phyloP scores from a whole-genome alignment of 2,329 filamentous ascomycete genomes.

The Monilinia laxa region DNA sequence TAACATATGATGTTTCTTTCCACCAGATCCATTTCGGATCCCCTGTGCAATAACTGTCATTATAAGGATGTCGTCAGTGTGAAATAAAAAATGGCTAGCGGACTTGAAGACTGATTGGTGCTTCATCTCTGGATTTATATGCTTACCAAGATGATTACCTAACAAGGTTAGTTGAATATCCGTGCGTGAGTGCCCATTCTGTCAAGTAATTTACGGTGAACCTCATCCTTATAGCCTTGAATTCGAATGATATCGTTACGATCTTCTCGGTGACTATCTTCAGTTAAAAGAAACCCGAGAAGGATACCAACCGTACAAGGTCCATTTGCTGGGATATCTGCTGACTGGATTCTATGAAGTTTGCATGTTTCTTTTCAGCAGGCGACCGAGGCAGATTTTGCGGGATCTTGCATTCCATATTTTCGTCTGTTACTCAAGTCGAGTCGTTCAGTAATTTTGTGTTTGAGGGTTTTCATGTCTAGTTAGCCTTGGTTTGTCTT shows the following conservation, averaged over 20 bases:
- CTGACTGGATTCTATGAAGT: slow-evolving; percentile 8
- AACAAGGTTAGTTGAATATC: not conserved
- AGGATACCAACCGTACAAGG: slow-evolving; percentile 2
- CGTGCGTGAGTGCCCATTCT: not conserved
- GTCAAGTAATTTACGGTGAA: not conserved
- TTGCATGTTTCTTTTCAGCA: slow-evolving; percentile 17
- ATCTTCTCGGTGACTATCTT: not conserved
- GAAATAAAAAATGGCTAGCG: not conserved
- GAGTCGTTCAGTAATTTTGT: slow-evolving; percentile 1
- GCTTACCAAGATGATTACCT: not conserved
- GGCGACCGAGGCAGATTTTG: slow-evolving; percentile 6
- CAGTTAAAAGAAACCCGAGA: not conserved
- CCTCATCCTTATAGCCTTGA: not conserved
- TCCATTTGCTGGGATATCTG: not conserved
- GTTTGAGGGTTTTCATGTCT: slow-evolving; percentile 1
- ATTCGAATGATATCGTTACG: not conserved
- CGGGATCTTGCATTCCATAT: slow-evolving; percentile 16
- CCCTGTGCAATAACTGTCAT: not conserved
- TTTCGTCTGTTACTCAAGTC: slow-evolving; percentile 17
- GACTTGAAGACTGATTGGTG: no score
- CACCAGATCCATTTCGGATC: not conserved
- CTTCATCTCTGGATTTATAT: no score
- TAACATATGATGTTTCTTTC: not conserved
- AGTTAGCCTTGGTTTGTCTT: not conserved
- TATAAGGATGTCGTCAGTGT: not conserved